Evolutionary conservation across 2,329 filamentous ascomycete species (phyloP), one percentile per base, ranked within the genome.

Genomic region (Elsinoe ampelina): DNA sequence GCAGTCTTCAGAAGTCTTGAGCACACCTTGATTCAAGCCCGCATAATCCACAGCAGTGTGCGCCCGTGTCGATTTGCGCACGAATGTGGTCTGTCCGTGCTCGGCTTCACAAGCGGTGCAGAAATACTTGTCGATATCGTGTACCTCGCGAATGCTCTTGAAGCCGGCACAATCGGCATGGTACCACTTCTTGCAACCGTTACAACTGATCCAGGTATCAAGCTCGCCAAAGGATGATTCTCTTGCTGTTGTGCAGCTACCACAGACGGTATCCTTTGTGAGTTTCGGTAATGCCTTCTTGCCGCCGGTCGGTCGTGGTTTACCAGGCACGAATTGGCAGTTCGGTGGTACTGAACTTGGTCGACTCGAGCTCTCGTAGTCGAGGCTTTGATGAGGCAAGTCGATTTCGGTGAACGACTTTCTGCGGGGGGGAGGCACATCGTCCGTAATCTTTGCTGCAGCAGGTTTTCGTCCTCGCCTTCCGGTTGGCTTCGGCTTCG

Each of bases 41-140:
- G 82, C 82, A 67, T 86, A 86, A 65, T 86, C 83, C 58, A 86
- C 84, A 13, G 80, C 78, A 34, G 80, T 82, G 63, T 84, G 80
- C 32, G 82, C 80, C 55, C 83, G 76, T 47, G 79, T 77, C 19
- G 83, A 86, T 65, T 85, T 86, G 59, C 83, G 80, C 45, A 85
- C 81, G 68, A 73, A 84, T 1, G 83, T 86, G 20, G 83, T 86
- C 62, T 78, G 77, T 17, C 83, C 83, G 68, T 82, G 77, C 11
- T 74, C 70, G 19, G 80, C 76, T 60, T 81, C 80, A 66, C 83
- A 86, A 55, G 70, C 68, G 54, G 71, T 71, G 67, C 83, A 86
- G 64, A 84, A 83, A 65, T 80, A 86, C 66, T 85, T 86, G 71
- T 86, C 83, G 43, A 86, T 80, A 55, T 80, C 80, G 57, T 81